These are phyloP conservation scores for Parmelia sp. DNA, from an alignment of 495 filamentous ascomycete genomes.

Conservation along the genomic window DNA sequence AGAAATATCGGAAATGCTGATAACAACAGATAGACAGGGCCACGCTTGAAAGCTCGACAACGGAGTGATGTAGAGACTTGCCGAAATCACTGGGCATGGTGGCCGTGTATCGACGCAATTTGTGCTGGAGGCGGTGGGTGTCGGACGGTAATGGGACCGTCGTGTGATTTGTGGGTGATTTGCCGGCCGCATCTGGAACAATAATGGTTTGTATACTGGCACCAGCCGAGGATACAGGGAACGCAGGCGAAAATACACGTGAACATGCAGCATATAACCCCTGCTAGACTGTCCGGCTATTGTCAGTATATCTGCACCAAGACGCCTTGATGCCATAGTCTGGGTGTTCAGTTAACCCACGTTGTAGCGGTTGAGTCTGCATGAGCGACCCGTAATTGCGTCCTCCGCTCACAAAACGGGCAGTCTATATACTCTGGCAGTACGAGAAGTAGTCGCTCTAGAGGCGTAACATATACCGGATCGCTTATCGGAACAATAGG, in stretches of 20 bases:
- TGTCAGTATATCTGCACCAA: neutral
- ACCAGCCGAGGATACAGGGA: neutral
- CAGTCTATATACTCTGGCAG: neutral
- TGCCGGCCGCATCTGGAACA: neutral
- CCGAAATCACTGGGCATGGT: neutral
- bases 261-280: neutral
- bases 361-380: neutral
- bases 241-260: neutral
- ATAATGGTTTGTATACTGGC: neutral
- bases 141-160: neutral
- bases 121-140: neutral
- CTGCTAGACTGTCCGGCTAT: neutral
- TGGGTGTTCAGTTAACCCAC: neutral
- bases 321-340: neutral
- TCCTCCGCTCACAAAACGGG: neutral
- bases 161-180: neutral
- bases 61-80: neutral
- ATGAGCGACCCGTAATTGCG: neutral
- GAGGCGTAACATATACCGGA: neutral
- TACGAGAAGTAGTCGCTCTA: neutral
- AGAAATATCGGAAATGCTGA: neutral
- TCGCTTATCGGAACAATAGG: neutral
- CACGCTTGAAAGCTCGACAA: neutral
- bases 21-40: neutral
- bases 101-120: neutral